Evolutionary conservation across 169 alveolate species (phyloP).

Genomic region (Toxoplasma gondii): DNA sequence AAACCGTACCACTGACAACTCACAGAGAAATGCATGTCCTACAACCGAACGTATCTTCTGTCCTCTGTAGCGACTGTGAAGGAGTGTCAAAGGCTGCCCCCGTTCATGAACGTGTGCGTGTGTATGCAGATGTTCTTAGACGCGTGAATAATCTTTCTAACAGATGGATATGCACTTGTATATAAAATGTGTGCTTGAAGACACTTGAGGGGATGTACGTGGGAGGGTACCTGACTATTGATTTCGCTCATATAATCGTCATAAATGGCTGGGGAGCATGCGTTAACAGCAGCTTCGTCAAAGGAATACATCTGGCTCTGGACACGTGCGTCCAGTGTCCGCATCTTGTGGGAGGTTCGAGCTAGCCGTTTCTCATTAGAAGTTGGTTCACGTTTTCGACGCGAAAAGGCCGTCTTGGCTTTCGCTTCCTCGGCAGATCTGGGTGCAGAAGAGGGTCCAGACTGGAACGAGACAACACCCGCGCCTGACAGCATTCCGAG

Average conservation of each 20-base stretch:
- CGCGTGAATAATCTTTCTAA: too few species aligned
- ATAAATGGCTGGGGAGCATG: slow-evolving; percentile 10
- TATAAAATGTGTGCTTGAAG: too few species aligned
- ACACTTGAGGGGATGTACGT: too few species aligned
- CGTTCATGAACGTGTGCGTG: too few species aligned
- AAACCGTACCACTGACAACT: too few species aligned
- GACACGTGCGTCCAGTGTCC: neutral
- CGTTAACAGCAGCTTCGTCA: slow-evolving; percentile 24
- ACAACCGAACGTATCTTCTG: too few species aligned
- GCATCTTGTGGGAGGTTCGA: neutral
- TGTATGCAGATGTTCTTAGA: too few species aligned
- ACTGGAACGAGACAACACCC: neutral
- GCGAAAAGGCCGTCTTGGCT: neutral
- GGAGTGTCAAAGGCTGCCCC: too few species aligned
- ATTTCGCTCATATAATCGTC: neutral
- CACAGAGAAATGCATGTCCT: too few species aligned
- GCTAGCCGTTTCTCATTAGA: neutral
- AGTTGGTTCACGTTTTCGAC: neutral
- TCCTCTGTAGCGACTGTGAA: too few species aligned
- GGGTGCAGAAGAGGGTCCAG: neutral
- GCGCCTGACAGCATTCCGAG: neutral
- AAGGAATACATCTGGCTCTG: neutral
- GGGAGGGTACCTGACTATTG: slow-evolving; percentile 7
- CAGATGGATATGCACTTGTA: too few species aligned
- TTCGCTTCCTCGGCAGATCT: neutral